Conservation (phyloP, 306 rosid genomes). For the Cajanus cajan region DNA sequence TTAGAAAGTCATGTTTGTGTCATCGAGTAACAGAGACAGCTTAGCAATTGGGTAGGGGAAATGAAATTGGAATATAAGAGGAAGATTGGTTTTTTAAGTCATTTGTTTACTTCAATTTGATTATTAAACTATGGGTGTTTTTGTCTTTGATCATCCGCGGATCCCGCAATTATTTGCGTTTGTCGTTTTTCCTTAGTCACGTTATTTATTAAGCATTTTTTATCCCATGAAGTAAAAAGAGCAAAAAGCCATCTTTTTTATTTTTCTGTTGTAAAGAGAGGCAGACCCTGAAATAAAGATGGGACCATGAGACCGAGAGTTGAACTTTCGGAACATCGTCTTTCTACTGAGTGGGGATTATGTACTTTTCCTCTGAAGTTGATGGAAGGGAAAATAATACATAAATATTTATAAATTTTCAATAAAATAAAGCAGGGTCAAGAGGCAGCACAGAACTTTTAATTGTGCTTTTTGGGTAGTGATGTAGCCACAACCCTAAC, state of each 20-base stretch:
- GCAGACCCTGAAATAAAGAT: constrained; percentile 5
- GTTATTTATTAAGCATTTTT: constrained; percentile 13
- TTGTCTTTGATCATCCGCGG: constrained; percentile 43
- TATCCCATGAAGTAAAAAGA: background rate
- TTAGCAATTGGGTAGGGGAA: constrained; percentile 31
- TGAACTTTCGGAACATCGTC: constrained; percentile 11
- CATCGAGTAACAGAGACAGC: constrained; percentile 17
- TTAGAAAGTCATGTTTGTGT: constrained; percentile 30
- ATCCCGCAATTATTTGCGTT: constrained; percentile 48
- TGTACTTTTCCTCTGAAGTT: constrained; percentile 26
- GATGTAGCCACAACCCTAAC: constrained; percentile 53
- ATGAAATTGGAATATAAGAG: constrained; percentile 34
- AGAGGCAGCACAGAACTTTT: constrained; percentile 29
- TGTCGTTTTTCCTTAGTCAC: constrained; percentile 34
- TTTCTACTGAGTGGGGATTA: constrained; percentile 21
- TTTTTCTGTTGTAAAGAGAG: constrained; percentile 14
- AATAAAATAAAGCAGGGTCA: background rate
- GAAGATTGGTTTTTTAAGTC: constrained; percentile 13
- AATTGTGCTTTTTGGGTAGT: constrained; percentile 23
- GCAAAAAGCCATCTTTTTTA: background rate
- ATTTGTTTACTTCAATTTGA: constrained; percentile 27
- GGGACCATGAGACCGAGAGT: constrained; percentile 33
- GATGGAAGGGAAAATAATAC: background rate
- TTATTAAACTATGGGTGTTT: constrained; percentile 29
- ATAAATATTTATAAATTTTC: background rate